Conservation (phyloP, 148 eudicot genomes). For the Persicaria tinctoria region DNA sequence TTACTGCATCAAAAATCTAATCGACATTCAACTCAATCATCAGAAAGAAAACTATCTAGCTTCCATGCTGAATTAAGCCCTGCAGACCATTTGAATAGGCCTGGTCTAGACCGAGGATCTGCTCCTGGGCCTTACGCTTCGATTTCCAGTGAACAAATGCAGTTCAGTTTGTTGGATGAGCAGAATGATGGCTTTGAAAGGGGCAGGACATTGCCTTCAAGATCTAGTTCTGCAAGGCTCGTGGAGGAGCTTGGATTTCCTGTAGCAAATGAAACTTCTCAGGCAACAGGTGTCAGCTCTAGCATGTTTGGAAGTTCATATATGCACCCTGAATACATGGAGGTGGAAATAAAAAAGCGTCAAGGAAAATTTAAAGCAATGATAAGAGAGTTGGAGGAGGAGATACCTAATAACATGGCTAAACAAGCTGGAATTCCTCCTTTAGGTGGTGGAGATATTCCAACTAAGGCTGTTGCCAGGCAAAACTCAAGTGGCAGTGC, state of each 20-base stretch:
- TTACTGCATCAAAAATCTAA: conserved; percentile 66
- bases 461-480: conserved; percentile 36
- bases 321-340: conserved; percentile 27
- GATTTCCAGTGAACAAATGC: conserved; percentile 38
- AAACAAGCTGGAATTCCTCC: conserved; percentile 37
- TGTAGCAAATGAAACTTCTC: conserved; percentile 35
- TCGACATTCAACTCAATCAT: conserved; percentile 30
- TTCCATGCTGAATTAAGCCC: conserved; percentile 38
- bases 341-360: conserved; percentile 30
- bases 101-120: conserved; percentile 37
- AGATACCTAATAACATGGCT: conserved; percentile 30
- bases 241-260: conserved; percentile 35
- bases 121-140: conserved; percentile 44
- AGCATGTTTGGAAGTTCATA: conserved; percentile 23
- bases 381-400: conserved; percentile 33
- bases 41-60: conserved; percentile 35
- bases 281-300: conserved; percentile 24
- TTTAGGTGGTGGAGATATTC: conserved; percentile 30
- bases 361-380: conserved; percentile 27
- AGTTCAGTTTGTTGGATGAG: conserved; percentile 31
- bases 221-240: conserved; percentile 42
- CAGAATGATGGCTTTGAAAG: conserved; percentile 31
- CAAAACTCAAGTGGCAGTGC: conserved; percentile 39
- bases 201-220: conserved; percentile 33
- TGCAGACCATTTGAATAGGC: conserved; percentile 32